phyloP scores from a whole-genome alignment of 2,329 filamentous ascomycete species.

The Penicillium sp. region DNA sequence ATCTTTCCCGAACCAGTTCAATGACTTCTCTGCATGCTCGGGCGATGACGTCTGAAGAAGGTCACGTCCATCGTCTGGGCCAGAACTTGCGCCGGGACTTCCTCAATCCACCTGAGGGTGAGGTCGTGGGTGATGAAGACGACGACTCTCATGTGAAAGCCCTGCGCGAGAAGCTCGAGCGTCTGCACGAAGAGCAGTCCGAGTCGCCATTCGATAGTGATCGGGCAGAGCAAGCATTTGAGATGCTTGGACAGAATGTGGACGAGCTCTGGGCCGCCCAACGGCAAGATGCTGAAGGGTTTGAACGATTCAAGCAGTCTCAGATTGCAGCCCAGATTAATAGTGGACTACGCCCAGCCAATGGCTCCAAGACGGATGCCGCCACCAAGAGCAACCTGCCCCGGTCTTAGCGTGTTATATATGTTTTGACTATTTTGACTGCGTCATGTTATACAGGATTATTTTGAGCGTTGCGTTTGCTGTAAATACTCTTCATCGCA shows the following conservation, averaged over 20 bases:
- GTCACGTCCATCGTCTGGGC: conserved; percentile 66
- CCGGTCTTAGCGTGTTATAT: conserved; percentile 1
- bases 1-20: conserved; percentile 60
- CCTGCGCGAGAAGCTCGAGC: conserved; percentile 44
- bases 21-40: conserved; percentile 67
- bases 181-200: conserved; percentile 43
- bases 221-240: conserved; percentile 41
- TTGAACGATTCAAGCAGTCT: conserved; percentile 44
- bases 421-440: not conserved
- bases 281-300: conserved; percentile 44
- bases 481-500: not conserved
- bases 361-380: not conserved
- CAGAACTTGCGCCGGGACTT: conserved; percentile 65
- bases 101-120: conserved; percentile 49
- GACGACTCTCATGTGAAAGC: conserved; percentile 47
- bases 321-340: conserved; percentile 49
- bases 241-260: conserved; percentile 45
- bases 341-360: conserved; percentile 28
- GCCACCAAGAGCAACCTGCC: conserved; percentile 4
- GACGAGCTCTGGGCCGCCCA: conserved; percentile 46
- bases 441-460: not conserved
- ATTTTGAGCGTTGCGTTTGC: not conserved
- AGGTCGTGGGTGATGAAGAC: conserved; percentile 33
- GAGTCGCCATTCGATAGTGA: conserved; percentile 39
- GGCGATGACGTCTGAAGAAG: conserved; percentile 66